Evolutionary conservation across 164 flowering plant species (phyloP), one percentile per base, ranked within the genome.

Genomic region (Nymphaea colorata): DNA sequence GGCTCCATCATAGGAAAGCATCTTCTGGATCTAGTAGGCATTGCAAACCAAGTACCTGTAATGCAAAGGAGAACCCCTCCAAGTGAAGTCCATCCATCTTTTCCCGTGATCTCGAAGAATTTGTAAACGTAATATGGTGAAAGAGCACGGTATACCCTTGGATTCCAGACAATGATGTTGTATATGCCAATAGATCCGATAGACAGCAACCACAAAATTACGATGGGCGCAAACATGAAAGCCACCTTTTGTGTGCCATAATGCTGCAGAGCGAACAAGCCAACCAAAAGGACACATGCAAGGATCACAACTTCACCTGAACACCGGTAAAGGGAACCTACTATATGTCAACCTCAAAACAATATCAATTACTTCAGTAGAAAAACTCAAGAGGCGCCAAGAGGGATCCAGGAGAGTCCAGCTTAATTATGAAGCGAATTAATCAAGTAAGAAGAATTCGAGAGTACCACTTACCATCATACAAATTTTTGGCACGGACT

Each of bases 201-300:
- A 66, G 90, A 83, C 57, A 87, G 4, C 82, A 90, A 72, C 98
- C 98, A 93, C 67, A 88, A 71, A 69, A 84, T 68, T 45, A 93
- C 86, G 69, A 88, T 75, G 11, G 98, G 98, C 1, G 98, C 91
- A 82, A 93, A 93, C 74, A 87, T 55, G 73, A 88, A 78, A 59
- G 91, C 95, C 42, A 90, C 91, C 76, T 75, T 83, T 73, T 83
- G 95, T 44, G 98, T 90, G 68, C 98, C 98, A 71, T n/a, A 74
- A 70, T 90, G 96, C 81, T 92, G 98, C 78, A 90, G 76, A 62
- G 94, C 91, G 82, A 90, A 92, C 65, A 92, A 84, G 63, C 93
- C 96, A 67, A 92, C 86, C 85, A 92, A 77, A 69, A 92, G 83
- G 70, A 79, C 77, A 72, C 94, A 92, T 16, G 94, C 87, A 70